Evolutionary conservation across 2,329 filamentous ascomycete genomes (phyloP), one percentile per base, ranked within the genome.

Genomic region (Pseudogymnoascus sp.): DNA sequence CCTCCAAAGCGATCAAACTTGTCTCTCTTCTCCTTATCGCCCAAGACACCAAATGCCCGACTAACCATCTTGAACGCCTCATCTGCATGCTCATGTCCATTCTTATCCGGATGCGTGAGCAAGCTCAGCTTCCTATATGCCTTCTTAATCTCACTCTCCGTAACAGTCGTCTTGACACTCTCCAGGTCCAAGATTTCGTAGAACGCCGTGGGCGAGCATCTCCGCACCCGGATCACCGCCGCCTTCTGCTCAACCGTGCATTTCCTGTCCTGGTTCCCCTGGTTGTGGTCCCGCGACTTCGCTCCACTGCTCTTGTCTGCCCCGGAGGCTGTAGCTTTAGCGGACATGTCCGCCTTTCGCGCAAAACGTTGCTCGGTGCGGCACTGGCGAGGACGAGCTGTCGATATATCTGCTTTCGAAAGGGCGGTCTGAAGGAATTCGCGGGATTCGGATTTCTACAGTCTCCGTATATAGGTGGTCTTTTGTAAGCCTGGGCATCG

Each of bases 41-140:
- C 93, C 60, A 99, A 80, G 62, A 97, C 86, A 70, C 96, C 90
- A 75, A 99, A 99, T 14, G 95, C 95, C 70, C 91, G 84, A 72
- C 91, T 90, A 23, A 99, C 92, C 90, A 97, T 90, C 81, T 99
- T 99, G 80, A 99, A 99, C 34, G 95, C 95, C 79, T 99, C 95
- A 75, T 97, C 95, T 63, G 95, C 93, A 65, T 96, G 86, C 39
- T 93, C 88, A 75, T 97, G 93, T 61, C 93, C 93, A 81, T 99
- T 99, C 81, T 99, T 99, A 81, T 99, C 95, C 67, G 95, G 95
- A 80, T 99, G 95, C 65, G 95, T 99, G 73, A 97, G 82, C 71
- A 99, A 80, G 74, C 90, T 95, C 74, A 96, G 83, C 78, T 96
- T 97, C 73, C 93, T 86, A 78, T 99, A 99, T 5, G 95, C 93